These are phyloP conservation scores for Drechmeria coniospora DNA, from an alignment of 2,329 filamentous ascomycete species.

Conservation along the genomic window DNA sequence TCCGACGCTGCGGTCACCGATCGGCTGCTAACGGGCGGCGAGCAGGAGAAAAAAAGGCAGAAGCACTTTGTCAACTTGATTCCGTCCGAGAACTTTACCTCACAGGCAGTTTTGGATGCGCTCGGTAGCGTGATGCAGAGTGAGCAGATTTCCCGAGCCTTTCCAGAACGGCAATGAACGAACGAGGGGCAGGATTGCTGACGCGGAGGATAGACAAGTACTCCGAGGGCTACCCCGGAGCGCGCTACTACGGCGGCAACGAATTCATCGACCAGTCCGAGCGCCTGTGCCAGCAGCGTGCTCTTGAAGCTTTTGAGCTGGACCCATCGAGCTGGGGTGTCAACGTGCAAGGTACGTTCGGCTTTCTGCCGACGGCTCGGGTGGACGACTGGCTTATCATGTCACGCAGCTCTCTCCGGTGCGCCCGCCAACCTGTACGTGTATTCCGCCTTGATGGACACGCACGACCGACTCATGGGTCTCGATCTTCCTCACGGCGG, in stretches of 20 bases:
- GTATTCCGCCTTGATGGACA: slow-evolving; percentile 83
- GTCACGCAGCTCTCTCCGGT: slow-evolving; percentile 53
- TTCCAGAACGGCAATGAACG: slow-evolving; percentile 1
- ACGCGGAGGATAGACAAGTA: slow-evolving; percentile 61
- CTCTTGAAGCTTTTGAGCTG: slow-evolving; percentile 73
- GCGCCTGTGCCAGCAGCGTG: slow-evolving; percentile 76
- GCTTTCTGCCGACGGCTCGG: too few species aligned
- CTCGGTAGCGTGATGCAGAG: slow-evolving; percentile 92
- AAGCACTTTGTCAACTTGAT: slow-evolving; percentile 98
- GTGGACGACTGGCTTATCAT: too few species aligned
- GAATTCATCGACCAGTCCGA: slow-evolving; percentile 90
- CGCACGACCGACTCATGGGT: slow-evolving; percentile 92
- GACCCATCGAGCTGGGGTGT: slow-evolving; percentile 86
- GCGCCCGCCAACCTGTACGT: slow-evolving; percentile 71
- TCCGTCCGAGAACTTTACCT: slow-evolving; percentile 91
- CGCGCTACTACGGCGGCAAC: slow-evolving; percentile 92
- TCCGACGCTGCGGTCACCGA: background rate
- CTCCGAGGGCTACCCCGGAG: slow-evolving; percentile 93
- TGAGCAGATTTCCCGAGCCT: slow-evolving; percentile 22
- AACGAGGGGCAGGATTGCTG: slow-evolving; percentile 7
- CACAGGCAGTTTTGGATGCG: slow-evolving; percentile 80
- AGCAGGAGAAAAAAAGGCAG: slow-evolving; percentile 82
- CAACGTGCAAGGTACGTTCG: slow-evolving; percentile 77
- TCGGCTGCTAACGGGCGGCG: background rate
- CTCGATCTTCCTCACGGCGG: slow-evolving; percentile 92